phyloP scores from a whole-genome alignment of 208 protist species.

The Crithidia acanthocephali region DNA sequence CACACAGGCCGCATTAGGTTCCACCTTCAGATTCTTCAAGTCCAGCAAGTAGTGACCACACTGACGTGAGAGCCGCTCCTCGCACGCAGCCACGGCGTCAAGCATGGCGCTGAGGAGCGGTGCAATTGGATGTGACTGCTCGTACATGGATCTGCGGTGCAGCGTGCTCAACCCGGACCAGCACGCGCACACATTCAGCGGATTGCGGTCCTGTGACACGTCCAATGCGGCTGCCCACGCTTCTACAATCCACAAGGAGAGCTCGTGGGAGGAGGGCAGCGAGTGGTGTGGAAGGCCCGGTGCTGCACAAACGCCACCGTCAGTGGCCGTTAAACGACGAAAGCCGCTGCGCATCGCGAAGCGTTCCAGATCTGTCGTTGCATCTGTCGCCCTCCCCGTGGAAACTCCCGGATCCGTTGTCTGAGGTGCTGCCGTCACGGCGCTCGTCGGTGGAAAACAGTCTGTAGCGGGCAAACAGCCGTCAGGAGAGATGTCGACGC shows the following conservation, averaged over 20 bases:
- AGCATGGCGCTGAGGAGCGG: not conserved
- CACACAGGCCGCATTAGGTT: not conserved
- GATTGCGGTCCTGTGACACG: constrained; percentile 3
- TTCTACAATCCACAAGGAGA: constrained; percentile 17
- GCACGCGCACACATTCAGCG: constrained; percentile 25
- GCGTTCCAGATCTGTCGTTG: too few relatives aligned
- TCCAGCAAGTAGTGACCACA: not conserved
- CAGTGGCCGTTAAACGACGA: not conserved
- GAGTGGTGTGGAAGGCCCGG: not conserved
- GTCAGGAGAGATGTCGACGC: too few relatives aligned
- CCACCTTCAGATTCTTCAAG: not conserved
- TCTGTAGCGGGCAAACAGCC: not conserved
- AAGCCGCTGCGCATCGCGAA: too few relatives aligned
- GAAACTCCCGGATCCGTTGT: too few relatives aligned
- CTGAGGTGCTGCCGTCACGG: too few relatives aligned
- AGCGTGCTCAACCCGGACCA: constrained; percentile 11
- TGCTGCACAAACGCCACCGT: not conserved
- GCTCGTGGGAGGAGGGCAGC: not conserved
- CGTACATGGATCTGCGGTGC: too few relatives aligned
- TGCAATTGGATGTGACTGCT: not conserved
- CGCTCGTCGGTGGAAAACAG: too few relatives aligned
- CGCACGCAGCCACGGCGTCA: not conserved
- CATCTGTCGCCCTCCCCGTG: too few relatives aligned
- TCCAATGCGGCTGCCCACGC: constrained; percentile 17
- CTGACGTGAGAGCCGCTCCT: constrained; percentile 14